A percentile compares a stretch with the other conserved stretches of the same genome.
Conservation (phyloP, 2,329 filamentous ascomycete genomes). For the Fusarium cyanostomum region DNA sequence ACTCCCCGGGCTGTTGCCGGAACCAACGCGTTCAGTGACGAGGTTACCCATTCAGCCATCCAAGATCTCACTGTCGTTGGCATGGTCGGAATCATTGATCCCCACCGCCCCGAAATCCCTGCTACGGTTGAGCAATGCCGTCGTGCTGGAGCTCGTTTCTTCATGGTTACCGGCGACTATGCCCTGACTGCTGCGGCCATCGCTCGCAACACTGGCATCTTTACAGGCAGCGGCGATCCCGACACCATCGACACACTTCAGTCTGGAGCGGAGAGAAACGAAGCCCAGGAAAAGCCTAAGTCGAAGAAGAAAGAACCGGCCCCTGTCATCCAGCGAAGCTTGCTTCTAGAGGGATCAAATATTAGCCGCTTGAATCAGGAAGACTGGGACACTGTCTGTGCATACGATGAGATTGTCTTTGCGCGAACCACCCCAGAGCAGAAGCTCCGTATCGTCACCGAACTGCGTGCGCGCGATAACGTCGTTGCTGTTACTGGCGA, state of each 20-base stretch:
- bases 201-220: constrained; percentile 71
- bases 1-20: constrained; percentile 40
- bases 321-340: constrained; percentile 23
- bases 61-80: constrained; percentile 59
- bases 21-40: constrained; percentile 61
- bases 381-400: constrained; percentile 58
- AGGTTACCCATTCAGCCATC: constrained; percentile 53
- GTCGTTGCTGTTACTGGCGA: constrained; percentile 79
- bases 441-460: constrained; percentile 77
- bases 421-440: constrained; percentile 75
- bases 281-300: constrained; percentile 18
- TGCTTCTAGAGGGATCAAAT: constrained; percentile 63
- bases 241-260: constrained; percentile 46
- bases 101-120: constrained; percentile 55
- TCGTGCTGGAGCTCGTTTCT: constrained; percentile 56
- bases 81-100: constrained; percentile 61
- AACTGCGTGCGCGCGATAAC: constrained; percentile 67
- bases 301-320: constrained; percentile 25
- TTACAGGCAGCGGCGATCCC: constrained; percentile 59
- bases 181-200: constrained; percentile 71
- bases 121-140: constrained; percentile 53
- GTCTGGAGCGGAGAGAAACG: background rate
- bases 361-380: constrained; percentile 63
- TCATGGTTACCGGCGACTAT: constrained; percentile 61
- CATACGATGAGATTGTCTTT: constrained; percentile 70